Percentiles rank a stretch among this genome's conserved stretches.
Conservation (phyloP, 2,329 filamentous ascomycete species). For the Penicillium expansum region DNA sequence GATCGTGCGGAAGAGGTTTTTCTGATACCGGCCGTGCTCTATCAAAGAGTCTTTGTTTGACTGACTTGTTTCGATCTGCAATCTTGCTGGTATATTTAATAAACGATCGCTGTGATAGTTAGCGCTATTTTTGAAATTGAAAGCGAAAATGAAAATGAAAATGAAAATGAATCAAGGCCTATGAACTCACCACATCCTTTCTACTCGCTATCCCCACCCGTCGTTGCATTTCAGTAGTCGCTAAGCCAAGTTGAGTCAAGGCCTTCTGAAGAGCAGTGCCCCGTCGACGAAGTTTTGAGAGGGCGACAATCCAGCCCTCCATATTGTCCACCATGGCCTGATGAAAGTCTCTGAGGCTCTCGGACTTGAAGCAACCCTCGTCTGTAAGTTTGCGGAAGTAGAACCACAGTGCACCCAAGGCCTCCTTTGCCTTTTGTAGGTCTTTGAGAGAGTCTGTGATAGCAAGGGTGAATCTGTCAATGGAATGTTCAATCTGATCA, state of each 20-base stretch:
- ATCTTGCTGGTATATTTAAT: conserved; percentile 10
- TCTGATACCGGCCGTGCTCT: conserved; percentile 18
- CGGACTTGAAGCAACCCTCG: conserved; percentile 56
- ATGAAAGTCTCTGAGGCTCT: conserved; percentile 69
- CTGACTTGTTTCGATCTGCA: conserved; percentile 19
- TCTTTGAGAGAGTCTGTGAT: conserved; percentile 78
- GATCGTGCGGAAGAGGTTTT: conserved; percentile 35
- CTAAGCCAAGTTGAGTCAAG: conserved; percentile 69
- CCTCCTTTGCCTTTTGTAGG: conserved; percentile 71
- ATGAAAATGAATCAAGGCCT: neutral
- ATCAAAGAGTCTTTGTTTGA: conserved; percentile 27
- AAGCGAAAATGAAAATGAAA: too few species aligned
- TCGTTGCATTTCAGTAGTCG: conserved; percentile 81
- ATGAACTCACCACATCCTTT: conserved; percentile 61
- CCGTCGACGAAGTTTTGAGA: conserved; percentile 71
- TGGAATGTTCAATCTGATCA: conserved; percentile 84
- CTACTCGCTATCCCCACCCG: conserved; percentile 81
- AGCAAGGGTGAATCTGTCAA: conserved; percentile 71
- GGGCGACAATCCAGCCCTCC: conserved; percentile 81
- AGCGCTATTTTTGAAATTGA: too few species aligned
- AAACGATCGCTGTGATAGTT: conserved; percentile 23
- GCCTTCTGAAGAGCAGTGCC: conserved; percentile 67
- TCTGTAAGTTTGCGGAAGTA: conserved; percentile 69
- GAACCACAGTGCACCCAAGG: conserved; percentile 70
- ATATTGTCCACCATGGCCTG: conserved; percentile 90